Base-by-base conservation (phyloP, 805 yeast species). In the Saccharomycopsis javanensis region DNA sequence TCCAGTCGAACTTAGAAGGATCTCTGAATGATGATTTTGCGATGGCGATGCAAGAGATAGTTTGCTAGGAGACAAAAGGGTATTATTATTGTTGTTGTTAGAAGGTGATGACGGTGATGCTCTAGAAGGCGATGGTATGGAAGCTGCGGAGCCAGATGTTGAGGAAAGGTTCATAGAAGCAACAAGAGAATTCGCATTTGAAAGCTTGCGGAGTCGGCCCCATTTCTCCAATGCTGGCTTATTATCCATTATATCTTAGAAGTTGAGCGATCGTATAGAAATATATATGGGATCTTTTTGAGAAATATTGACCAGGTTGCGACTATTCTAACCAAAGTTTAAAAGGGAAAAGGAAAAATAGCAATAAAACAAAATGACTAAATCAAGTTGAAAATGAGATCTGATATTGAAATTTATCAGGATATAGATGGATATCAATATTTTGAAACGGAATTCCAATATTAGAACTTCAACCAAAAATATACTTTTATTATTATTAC, bases 181-280 rank as follows among this genome's bases (percentile, higher is more conserved):
- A 4, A 13, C 48, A 4, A 42, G 48, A n/a, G 48, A 7, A n/a
- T 42, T 42, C 5, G 48, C 48, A n/a, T 42, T 42, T 7, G 48
- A 42, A n/a, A 42, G 48, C 28, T 42, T 42, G 48, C 48, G 48
- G 28, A 42, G 48, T 8, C 48, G 18, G 28, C 48, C 48, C 48
- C 48, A 42, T 42, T 42, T 42, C 28, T 42, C 48, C 48, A 42
- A 3, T 27, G 48, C 16, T 20, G 2, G 48, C 23, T 42, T 42
- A 25, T 18, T 38, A 28, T 42, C 48, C 48, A 42, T 42, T 23
- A n/a, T n/a, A n/a, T n/a, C n/a, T n/a, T n/a, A n/a, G n/a, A n/a
- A n/a, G n/a, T n/a, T n/a, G n/a, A n/a, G n/a, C n/a, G n/a, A n/a
- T n/a, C n/a, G n/a, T n/a, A n/a, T n/a, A n/a, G n/a, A n/a, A n/a